Evolutionary conservation across 2,329 filamentous ascomycete genomes (phyloP).

Genomic region (Xylogone sp.): DNA sequence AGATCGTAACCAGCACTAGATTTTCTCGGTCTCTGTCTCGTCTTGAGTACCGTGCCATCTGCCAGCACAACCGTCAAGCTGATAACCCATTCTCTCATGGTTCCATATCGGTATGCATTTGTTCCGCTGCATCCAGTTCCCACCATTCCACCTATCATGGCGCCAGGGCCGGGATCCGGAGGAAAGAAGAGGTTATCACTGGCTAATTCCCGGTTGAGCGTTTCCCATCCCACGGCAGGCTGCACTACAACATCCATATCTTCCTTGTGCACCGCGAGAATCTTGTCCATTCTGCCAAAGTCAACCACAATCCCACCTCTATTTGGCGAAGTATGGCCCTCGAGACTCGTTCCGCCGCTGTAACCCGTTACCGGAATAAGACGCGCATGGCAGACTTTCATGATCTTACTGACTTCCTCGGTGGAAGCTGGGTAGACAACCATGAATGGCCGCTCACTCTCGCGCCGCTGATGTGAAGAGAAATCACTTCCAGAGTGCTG

Average conservation of each 20-base stretch:
- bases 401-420: constrained; percentile 78
- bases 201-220: constrained; percentile 72
- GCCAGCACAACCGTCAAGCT: constrained; percentile 84
- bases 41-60: constrained; percentile 87
- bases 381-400: constrained; percentile 81
- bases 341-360: constrained; percentile 83
- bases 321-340: constrained; percentile 84
- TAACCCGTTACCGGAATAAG: constrained; percentile 83
- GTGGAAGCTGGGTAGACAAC: constrained; percentile 75
- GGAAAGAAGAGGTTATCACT: constrained; percentile 83
- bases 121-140: constrained; percentile 73
- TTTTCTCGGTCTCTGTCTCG: constrained; percentile 81
- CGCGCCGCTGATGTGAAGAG: neutral
- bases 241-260: constrained; percentile 75
- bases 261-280: constrained; percentile 72
- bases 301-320: constrained; percentile 81
- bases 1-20: constrained; percentile 90
- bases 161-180: constrained; percentile 84
- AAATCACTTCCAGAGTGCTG: constrained; percentile 56
- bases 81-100: constrained; percentile 92
- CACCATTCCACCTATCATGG: constrained; percentile 89
- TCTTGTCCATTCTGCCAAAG: constrained; percentile 80
- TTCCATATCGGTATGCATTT: constrained; percentile 89
- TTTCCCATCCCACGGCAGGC: constrained; percentile 82
- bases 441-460: constrained; percentile 50